Percentiles rank a stretch among this genome's conserved stretches.
Evolutionary conservation across 2,329 filamentous ascomycete genomes (phyloP).

Genomic region (Fusarium compactum): DNA sequence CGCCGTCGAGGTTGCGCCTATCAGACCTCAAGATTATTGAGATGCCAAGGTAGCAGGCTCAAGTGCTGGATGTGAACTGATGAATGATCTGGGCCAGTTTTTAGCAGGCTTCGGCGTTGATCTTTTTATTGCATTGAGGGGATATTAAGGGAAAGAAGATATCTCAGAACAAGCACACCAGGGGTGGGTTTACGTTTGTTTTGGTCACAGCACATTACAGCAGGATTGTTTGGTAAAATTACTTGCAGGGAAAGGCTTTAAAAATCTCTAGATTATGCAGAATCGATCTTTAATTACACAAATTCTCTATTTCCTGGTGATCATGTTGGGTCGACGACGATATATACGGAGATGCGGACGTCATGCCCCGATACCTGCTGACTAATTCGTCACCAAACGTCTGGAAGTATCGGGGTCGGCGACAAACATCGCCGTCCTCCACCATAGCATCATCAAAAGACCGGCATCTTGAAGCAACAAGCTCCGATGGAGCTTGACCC

Average conservation of each 20-base stretch:
- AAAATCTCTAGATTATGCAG: not conserved
- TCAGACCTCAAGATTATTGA: not conserved
- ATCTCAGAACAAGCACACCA: not conserved
- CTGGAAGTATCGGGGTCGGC: conserved; percentile 49
- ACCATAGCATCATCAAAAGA: conserved; percentile 29
- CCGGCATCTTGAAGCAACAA: conserved; percentile 33
- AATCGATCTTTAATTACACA: not conserved
- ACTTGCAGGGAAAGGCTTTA: not conserved
- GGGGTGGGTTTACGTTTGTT: not conserved
- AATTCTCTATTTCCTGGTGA: not conserved
- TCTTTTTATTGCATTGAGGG: fast-evolving
- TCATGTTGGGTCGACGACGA: not conserved
- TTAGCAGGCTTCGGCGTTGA: not conserved
- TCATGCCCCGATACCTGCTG: conserved; percentile 35
- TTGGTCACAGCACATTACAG: not conserved
- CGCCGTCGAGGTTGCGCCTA: not conserved
- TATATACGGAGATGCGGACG: conserved; percentile 13
- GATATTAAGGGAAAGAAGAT: not conserved
- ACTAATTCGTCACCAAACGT: conserved; percentile 24
- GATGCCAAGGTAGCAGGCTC: not conserved
- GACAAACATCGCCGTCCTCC: conserved; percentile 48
- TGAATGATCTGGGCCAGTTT: not conserved
- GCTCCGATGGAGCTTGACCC: conserved; percentile 52
- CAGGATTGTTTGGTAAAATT: no score
- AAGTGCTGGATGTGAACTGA: fast-evolving